Evolutionary conservation across 495 filamentous ascomycete species (phyloP).

Genomic region (Aspergillus ellipticus): DNA sequence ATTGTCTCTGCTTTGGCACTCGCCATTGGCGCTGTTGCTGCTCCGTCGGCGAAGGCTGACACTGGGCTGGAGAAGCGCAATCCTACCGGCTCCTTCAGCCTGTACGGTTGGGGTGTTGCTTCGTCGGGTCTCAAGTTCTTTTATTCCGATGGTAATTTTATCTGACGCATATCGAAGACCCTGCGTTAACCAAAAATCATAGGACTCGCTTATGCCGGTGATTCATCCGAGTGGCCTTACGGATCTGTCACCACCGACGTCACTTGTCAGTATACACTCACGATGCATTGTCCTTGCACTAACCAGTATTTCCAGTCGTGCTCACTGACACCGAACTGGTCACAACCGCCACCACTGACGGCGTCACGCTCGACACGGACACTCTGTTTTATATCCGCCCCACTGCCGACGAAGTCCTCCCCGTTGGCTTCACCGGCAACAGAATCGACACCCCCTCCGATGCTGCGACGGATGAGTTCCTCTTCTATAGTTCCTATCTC

Average conservation of each 20-base stretch:
- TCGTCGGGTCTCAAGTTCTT: not conserved
- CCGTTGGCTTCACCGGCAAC: not conserved
- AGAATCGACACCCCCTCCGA: not conserved
- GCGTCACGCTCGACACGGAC: not conserved
- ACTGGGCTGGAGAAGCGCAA: not conserved
- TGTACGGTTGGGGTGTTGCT: not conserved
- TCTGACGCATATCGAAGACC: not conserved
- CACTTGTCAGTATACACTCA: not conserved
- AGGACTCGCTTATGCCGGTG: slow-evolving; percentile 1
- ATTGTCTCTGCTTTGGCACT: not conserved
- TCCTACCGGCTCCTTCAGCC: not conserved
- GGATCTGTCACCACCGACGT: slow-evolving; percentile 1
- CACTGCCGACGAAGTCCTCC: not conserved
- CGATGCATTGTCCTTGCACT: no score
- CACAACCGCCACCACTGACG: not conserved
- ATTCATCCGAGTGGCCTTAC: not conserved
- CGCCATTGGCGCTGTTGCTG: not conserved
- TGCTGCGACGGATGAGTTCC: not conserved
- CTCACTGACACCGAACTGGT: not conserved
- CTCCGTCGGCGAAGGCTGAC: not conserved
- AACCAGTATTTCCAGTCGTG: not conserved
- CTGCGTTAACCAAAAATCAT: not conserved
- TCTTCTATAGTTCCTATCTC: slow-evolving; percentile 1
- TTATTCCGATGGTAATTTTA: not conserved
- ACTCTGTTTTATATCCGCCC: slow-evolving; percentile 2